A percentile compares a stretch with the other conserved stretches of the same genome.
These are phyloP conservation scores for Domatiomyces catenatus DNA, from an alignment of 2,329 filamentous ascomycete genomes.

Conservation along the genomic window DNA sequence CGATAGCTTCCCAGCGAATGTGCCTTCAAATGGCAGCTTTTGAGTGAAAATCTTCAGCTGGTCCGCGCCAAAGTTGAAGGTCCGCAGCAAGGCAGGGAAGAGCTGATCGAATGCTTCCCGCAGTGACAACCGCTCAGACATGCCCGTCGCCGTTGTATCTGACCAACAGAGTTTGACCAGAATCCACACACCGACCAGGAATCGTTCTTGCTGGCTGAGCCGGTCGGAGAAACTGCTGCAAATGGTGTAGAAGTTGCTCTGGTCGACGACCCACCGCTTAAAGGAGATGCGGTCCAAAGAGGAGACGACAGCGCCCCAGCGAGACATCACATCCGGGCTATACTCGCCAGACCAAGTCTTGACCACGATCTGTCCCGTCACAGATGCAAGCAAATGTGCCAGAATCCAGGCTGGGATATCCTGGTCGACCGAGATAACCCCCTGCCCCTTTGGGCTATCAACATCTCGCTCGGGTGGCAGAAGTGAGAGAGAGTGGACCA, in stretches of 20 bases:
- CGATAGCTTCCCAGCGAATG: neutral
- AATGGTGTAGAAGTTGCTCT: neutral
- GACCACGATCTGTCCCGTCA: neutral
- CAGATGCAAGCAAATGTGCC: neutral
- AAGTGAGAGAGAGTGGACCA: neutral
- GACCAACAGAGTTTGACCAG: neutral
- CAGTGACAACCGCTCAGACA: neutral
- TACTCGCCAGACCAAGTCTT: neutral
- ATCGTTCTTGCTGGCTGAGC: neutral
- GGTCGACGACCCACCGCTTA: neutral
- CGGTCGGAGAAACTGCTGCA: neutral
- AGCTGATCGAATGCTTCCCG: neutral
- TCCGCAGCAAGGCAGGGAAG: neutral
- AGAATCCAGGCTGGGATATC: neutral
- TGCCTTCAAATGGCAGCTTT: neutral
- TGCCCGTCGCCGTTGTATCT: neutral
- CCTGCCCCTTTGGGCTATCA: neutral
- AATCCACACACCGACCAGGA: neutral
- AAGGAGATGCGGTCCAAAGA: neutral
- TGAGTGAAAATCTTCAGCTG: neutral
- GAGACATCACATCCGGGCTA: neutral
- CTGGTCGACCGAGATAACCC: neutral
- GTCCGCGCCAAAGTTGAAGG: neutral
- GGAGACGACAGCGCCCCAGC: neutral
- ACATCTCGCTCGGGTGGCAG: neutral